Conservation (phyloP, 768 basidiomycete genomes). For the Rhodotorula babjevae region DNA sequence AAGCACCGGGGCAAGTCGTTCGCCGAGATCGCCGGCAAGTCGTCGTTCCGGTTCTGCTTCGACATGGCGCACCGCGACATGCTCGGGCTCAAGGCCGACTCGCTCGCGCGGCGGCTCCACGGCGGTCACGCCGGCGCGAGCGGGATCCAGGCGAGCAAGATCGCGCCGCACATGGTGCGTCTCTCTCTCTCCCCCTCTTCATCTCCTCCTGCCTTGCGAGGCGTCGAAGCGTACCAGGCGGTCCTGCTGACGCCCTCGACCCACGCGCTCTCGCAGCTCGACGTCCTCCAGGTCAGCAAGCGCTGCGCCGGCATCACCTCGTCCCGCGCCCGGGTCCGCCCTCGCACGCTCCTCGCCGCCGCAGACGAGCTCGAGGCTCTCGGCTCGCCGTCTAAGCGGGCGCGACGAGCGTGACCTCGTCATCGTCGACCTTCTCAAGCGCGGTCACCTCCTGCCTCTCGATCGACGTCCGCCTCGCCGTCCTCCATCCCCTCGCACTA, state of each 20-base stretch:
- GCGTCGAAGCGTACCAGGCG: too few species aligned
- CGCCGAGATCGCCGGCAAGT: too few species aligned
- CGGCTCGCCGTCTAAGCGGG: slow-evolving; percentile 10
- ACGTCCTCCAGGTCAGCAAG: slow-evolving; percentile 15
- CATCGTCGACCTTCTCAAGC: background rate
- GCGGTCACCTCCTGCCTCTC: background rate
- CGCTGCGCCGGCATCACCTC: slow-evolving; percentile 10
- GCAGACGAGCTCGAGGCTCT: background rate
- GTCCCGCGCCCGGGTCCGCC: slow-evolving; percentile 19
- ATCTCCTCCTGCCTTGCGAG: too few species aligned
- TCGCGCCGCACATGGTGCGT: slow-evolving; percentile 27
- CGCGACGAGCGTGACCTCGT: background rate
- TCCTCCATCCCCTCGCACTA: too few species aligned
- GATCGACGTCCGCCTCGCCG: background rate
- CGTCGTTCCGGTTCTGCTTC: slow-evolving; percentile 10
- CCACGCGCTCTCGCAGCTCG: background rate
- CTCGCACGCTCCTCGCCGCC: background rate
- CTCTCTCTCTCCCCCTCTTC: background rate
- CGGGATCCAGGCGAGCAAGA: slow-evolving; percentile 21
- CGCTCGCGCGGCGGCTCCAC: slow-evolving; percentile 9
- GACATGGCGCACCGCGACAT: slow-evolving; percentile 30
- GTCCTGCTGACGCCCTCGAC: background rate
- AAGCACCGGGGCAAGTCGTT: background rate
- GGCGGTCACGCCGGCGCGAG: background rate
- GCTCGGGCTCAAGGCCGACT: slow-evolving; percentile 16